A percentile compares a stretch with the other conserved stretches of the same genome.
Conservation (phyloP, 495 filamentous ascomycete genomes). For the Chaetomium cochliodes region DNA sequence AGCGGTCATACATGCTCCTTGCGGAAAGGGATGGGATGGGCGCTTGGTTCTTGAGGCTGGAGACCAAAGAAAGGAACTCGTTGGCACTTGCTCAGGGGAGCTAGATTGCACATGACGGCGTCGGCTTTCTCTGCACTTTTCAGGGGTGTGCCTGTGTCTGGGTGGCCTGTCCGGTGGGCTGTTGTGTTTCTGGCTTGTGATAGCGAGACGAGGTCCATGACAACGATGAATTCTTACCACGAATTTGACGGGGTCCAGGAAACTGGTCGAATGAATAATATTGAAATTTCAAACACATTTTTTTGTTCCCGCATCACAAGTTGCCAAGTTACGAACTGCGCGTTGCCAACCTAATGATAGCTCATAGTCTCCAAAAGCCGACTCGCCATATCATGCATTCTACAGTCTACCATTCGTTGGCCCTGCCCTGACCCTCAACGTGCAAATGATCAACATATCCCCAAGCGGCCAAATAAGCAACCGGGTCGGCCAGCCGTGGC, state of each 20-base stretch:
- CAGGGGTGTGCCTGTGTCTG: background rate
- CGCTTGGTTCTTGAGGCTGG: background rate
- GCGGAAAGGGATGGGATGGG: background rate
- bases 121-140: constrained; percentile 20
- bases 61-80: background rate
- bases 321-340: background rate
- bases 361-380: background rate
- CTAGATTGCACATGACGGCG: constrained; percentile 23
- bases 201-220: constrained; percentile 27
- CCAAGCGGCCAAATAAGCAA: too few species aligned
- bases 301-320: background rate
- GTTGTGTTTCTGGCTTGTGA: constrained; percentile 20
- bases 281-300: background rate
- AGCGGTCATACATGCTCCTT: background rate
- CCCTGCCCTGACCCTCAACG: too few species aligned
- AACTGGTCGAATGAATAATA: constrained; percentile 15
- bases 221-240: constrained; percentile 23
- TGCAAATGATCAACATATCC: too few species aligned
- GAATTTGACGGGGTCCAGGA: constrained; percentile 1
- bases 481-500: too few species aligned
- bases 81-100: constrained; percentile 15
- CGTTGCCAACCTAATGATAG: background rate
- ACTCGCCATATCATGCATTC: too few species aligned
- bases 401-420: too few species aligned
- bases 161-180: constrained; percentile 11